Base-by-base conservation (phyloP, 2,329 filamentous ascomycete genomes). In the Xylariales sp. region DNA sequence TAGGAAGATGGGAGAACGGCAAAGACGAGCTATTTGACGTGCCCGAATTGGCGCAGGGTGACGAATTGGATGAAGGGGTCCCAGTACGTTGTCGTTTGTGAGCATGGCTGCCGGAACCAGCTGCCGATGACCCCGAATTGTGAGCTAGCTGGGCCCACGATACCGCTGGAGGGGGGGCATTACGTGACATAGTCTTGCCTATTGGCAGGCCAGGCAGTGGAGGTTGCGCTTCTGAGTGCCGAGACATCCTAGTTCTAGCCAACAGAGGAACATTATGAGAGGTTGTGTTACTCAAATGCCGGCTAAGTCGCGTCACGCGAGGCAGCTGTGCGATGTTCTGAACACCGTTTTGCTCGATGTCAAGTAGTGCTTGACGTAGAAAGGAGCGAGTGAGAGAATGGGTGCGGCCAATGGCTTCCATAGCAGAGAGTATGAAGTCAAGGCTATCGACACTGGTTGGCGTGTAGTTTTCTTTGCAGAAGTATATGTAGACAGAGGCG, bases 351-450 rank as follows among this genome's bases (percentile, higher is more conserved):
- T 78, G 77, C 43, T 93, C 89, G 8, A 97, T 87, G 73, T 97
- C 94, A n/a, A 94, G 84, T 65, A 94, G 88, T 0, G 95, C 83
- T 76, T 97, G 94, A 10, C 91, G 89, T n/a, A 97, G 82, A 77
- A 97, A 97, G 0, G 92, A 93, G 52, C 91, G 89, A 0, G 93
- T 94, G 36, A 97, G 86, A 1, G 89, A 84, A 74, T 96, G 94
- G 62, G 89, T 88, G 45, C 87, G 86, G 58, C 91, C 91, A 68
- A 97, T 85, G 1, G 89, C 88, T 60, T 93, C 89, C 88, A 97
- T 94, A 4, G 92, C 91, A 18, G 87, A 85, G 4, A 97, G 81
- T 46, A 97, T 83, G 72, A 95, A 93, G 74, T 95, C 90, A 5
- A 97, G 83, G 56, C 86, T 86, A 8, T 80, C 79, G 8, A 78